Conservation (phyloP, 2,329 filamentous ascomycete genomes). For the Trichoderma hamatum region DNA sequence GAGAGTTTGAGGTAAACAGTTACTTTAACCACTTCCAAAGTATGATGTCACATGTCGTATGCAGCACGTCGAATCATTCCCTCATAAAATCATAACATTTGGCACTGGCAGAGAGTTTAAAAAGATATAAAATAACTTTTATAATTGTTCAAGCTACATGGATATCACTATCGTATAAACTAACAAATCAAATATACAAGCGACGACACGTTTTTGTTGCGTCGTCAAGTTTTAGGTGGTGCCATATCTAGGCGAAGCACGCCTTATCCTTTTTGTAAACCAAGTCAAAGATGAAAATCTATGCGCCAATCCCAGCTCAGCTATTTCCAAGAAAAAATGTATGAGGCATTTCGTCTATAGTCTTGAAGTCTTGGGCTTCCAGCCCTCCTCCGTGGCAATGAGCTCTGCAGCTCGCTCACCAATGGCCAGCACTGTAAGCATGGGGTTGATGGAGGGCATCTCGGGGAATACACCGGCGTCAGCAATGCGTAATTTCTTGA, state of each 20-base stretch:
- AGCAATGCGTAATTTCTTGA: conserved; percentile 76
- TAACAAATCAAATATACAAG: not conserved
- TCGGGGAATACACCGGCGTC: conserved; percentile 88
- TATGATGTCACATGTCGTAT: not conserved
- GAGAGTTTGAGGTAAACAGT: not conserved
- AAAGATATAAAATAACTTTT: not conserved
- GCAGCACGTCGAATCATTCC: not conserved
- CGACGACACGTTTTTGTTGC: not conserved
- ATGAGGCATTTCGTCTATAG: conserved; percentile 33
- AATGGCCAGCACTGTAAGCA: conserved; percentile 84
- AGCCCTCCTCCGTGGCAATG: conserved; percentile 68
- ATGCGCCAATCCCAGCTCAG: not conserved
- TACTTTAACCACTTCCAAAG: not conserved
- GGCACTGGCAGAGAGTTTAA: no score
- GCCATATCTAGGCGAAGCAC: not conserved
- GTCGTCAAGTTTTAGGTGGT: not conserved
- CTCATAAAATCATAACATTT: not conserved
- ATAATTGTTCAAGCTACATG: not conserved
- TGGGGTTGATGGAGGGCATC: conserved; percentile 85
- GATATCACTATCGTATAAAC: conserved; percentile 2
- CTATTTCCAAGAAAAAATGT: not conserved
- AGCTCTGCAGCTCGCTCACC: conserved; percentile 85
- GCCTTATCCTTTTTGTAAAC: not conserved
- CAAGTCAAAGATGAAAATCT: not conserved
- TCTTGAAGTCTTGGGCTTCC: conserved; percentile 41